Evolutionary conservation across 768 basidiomycete genomes (phyloP), one percentile per base, ranked within the genome.

Genomic region (Tylopilus balloui): DNA sequence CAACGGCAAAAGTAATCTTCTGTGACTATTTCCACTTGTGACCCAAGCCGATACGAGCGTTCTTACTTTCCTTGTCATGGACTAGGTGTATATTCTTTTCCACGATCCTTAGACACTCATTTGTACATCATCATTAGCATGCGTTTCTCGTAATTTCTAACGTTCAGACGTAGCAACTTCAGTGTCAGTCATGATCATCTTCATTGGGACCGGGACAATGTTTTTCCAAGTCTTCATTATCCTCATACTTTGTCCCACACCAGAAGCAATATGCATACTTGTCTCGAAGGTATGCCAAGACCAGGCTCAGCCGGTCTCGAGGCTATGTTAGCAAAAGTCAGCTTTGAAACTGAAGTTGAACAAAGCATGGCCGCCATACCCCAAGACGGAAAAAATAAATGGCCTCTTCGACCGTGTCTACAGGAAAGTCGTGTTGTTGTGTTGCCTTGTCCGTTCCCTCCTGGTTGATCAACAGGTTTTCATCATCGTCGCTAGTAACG

Each of bases 211-310:
- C 91, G 6, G 90, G 90, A 65, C 91, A 93, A 47, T 81, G 73
- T 31, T 59, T 65, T 32, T 69, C 69, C 72, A 93, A 70, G 42
- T 88, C 85, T 14, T 78, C 77, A 6, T 69, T 64, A 54, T 75
- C 72, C 6, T 77, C 75, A 60, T 92, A 93, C 57, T 81, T 77
- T 12, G 84, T 78, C 12, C 91, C 91, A 62, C 91, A 93, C 87
- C 89, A 92, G 66, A 91, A 92, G 63, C 91, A 92, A 63, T 92
- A 92, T 6, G 73, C 62, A 64, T 91, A 80, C 52, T 72, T 76
- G 32, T 78, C 73, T 21, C 91, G 84, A 42, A 93, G 76, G 65
- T 93, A 90, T 5, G 78, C 69, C 21, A 92, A 71, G 15, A 90
- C 79, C 39, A 84, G 69, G 32, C 74, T 68, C 29, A 92, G 74